These are phyloP conservation scores for Aegilops bicornis DNA, from an alignment of 176 grass and related monocot genomes.

Conservation along the genomic window DNA sequence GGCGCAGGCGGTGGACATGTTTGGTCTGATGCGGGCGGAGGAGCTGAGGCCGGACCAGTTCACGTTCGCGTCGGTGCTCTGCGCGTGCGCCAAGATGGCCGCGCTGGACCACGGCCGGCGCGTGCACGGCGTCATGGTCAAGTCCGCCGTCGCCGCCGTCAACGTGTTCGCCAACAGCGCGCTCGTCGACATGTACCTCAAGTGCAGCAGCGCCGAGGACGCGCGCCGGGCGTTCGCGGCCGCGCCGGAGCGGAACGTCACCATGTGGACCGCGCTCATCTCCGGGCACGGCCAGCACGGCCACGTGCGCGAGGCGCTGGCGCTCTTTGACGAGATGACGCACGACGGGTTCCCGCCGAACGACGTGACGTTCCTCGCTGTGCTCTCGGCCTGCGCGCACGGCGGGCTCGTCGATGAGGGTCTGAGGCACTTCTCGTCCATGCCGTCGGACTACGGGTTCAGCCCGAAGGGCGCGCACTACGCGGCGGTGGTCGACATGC, in stretches of 20 bases:
- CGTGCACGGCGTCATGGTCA: slow-evolving; percentile 46
- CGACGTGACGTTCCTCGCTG: slow-evolving; percentile 51
- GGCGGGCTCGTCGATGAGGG: slow-evolving; percentile 47
- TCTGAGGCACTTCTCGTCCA: slow-evolving; percentile 35
- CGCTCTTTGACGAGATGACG: slow-evolving; percentile 39
- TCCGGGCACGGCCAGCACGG: slow-evolving; percentile 59
- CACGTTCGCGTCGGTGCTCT: slow-evolving; percentile 57
- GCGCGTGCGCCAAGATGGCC: slow-evolving; percentile 55
- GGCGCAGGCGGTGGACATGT: slow-evolving; percentile 34
- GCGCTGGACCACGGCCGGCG: slow-evolving; percentile 45
- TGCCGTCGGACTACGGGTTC: slow-evolving; percentile 33
- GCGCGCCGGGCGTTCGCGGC: slow-evolving; percentile 42
- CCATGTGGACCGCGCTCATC: slow-evolving; percentile 46
- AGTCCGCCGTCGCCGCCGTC: slow-evolving; percentile 21
- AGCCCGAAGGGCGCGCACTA: slow-evolving; percentile 35
- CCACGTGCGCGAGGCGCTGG: slow-evolving; percentile 36
- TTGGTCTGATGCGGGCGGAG: slow-evolving; percentile 25
- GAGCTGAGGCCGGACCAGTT: slow-evolving; percentile 53
- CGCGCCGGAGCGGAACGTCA: slow-evolving; percentile 41
- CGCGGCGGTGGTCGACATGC: slow-evolving; percentile 50
- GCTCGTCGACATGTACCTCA: slow-evolving; percentile 61
- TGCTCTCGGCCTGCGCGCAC: slow-evolving; percentile 55
- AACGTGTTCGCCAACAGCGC: slow-evolving; percentile 48
- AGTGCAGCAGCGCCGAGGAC: slow-evolving; percentile 51
- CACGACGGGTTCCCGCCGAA: slow-evolving; percentile 36